Percentiles rank a stretch among this genome's conserved stretches.
These are phyloP conservation scores for Harringtonia lauricola DNA, from an alignment of 2,329 filamentous ascomycete genomes.

Conservation along the genomic window DNA sequence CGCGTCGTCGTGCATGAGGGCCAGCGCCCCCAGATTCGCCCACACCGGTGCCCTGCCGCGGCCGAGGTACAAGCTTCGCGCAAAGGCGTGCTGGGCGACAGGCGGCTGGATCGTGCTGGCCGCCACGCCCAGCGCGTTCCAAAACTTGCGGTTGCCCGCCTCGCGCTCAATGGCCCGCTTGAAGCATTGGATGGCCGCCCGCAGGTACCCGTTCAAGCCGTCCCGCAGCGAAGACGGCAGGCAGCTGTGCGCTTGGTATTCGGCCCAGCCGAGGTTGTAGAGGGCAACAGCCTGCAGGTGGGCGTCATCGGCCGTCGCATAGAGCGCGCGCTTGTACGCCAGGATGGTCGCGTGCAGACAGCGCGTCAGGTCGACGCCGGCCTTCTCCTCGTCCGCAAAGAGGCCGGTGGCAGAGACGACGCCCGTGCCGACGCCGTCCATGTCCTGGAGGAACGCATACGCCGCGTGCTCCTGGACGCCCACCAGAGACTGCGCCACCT, in stretches of 20 bases:
- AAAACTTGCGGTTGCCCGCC: conserved; percentile 88
- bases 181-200: conserved; percentile 78
- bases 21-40: conserved; percentile 84
- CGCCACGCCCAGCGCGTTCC: conserved; percentile 89
- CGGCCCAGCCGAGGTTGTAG: conserved; percentile 94
- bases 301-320: conserved; percentile 59
- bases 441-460: conserved; percentile 52
- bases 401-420: conserved; percentile 32
- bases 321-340: conserved; percentile 77
- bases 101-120: conserved; percentile 77
- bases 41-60: conserved; percentile 76
- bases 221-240: conserved; percentile 41
- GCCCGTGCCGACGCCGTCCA: conserved; percentile 50
- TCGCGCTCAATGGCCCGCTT: conserved; percentile 94
- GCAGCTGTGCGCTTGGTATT: conserved; percentile 68
- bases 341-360: conserved; percentile 65
- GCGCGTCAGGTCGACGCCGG: conserved; percentile 40
- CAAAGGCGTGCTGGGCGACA: conserved; percentile 87
- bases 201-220: conserved; percentile 58
- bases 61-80: conserved; percentile 84
- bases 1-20: conserved; percentile 71
- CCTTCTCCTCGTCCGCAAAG: conserved; percentile 34
- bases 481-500: conserved; percentile 41
- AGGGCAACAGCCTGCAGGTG: conserved; percentile 92
- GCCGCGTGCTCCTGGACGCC: conserved; percentile 32